Evolutionary conservation across 306 rosid genomes (phyloP), one percentile per base, ranked within the genome.

Genomic region (Oxytropis ochrocephala): DNA sequence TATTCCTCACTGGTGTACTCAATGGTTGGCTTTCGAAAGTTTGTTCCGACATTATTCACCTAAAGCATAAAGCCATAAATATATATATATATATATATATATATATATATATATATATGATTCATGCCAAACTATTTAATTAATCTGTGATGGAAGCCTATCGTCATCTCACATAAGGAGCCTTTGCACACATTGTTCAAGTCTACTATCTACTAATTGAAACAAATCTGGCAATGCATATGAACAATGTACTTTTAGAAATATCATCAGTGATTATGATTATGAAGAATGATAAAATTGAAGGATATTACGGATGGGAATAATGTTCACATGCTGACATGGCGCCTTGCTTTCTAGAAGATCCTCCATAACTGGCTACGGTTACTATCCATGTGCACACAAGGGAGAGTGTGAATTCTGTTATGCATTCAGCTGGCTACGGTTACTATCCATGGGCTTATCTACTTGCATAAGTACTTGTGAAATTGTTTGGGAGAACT

Each of bases 41-140:
- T 94, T 59, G 81, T 82, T 64, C 97, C 97, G 8, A 82, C 96
- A 46, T 90, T 94, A 84, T 87, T 94, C 46, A 88, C 85, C 98
- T 90, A 74, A 24, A 39, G 36, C 36, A 55, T 69, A 78, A 53
- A 41, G 52, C 6, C 67, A 67, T 6, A 62, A n/a, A 24, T 24
- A 24, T n/a, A n/a, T n/a, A n/a, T n/a, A n/a, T n/a, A n/a, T n/a
- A n/a, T n/a, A n/a, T n/a, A n/a, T n/a, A n/a, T n/a, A n/a, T n/a
- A n/a, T n/a, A n/a, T n/a, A n/a, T n/a, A n/a, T n/a, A 2, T 55
- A 66, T 54, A 44, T 54, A 27, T 30, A 39, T 62, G 42, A 8
- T 27, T 50, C 0, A 8, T 2, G 6, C n/a, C 24, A 57, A 49
- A 70, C 57, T 0, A 0, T 56, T 7, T 32, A 17, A 16, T 54